Evolutionary conservation across 2,329 filamentous ascomycete species (phyloP), one percentile per base, ranked within the genome.

Genomic region (Penicillium sp.): DNA sequence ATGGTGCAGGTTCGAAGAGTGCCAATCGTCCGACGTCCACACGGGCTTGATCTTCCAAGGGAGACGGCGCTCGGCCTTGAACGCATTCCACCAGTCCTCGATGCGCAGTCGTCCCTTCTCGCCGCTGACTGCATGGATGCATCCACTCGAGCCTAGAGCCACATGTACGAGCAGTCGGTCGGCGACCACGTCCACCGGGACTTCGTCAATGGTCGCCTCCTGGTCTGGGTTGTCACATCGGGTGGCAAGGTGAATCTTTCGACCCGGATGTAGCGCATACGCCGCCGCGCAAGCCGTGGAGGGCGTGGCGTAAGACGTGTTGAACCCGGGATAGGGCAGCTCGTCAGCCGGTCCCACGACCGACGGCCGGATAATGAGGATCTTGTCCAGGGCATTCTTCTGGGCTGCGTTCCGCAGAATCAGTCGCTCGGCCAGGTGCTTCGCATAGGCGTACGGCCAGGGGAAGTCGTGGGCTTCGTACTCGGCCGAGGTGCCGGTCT

Each of bases 111-210:
- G 36, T 2, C 48, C 46, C 13, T 48, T 47, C 17, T 50, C 43
- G 7, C 51, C 50, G 23, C 51, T 54, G 8, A 54, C 51, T 16
- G 51, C 51, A 36, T 54, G 51, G 4, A 54, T 38, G 10, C 39
- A 51, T 17, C 50, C 50, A 27, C 39, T 51, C 3, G 50, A 48
- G 3, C 45, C 43, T 3, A 47, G 6, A 2, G 51, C 51, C 8
- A 40, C 33, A 37, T 54, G 51, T 11, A 50, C 41, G 3, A 54
- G 36, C 2, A 53, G 16, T 8, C 54, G 44, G 30, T 57, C 54
- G 3, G 44, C 53, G 1, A 57, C 54, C 3, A 57, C 53, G 33
- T 57, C 54, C 13, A 57, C 50, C 2, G 53, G 51, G 9, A 57
- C 54, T 20, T 56, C 53, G 18, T 57, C 54, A 10, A 55, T 53